phyloP scores from a whole-genome alignment of 768 basidiomycete genomes.

The Lyophyllum semitale region DNA sequence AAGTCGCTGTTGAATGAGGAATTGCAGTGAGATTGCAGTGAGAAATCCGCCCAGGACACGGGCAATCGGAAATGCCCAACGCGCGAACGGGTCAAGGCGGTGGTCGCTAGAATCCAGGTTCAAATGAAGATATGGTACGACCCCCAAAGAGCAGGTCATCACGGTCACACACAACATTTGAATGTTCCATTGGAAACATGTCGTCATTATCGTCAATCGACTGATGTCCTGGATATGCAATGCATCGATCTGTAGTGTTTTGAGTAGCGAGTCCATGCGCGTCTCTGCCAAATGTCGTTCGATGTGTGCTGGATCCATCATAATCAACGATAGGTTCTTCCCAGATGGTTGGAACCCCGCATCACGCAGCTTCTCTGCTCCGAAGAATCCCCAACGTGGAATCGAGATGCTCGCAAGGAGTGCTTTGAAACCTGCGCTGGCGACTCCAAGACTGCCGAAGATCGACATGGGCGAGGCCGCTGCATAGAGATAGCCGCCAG shows the following conservation, averaged over 20 bases:
- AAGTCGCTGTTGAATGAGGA: conserved; percentile 14
- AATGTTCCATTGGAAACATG: conserved; percentile 4
- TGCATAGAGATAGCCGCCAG: conserved; percentile 21
- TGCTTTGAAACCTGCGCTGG: conserved; percentile 17
- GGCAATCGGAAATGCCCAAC: conserved; percentile 15
- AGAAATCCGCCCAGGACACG: conserved; percentile 13
- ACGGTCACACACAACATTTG: conserved; percentile 1
- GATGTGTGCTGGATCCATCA: conserved; percentile 2
- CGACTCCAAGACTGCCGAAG: conserved; percentile 24
- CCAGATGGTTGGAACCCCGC: conserved; percentile 12
- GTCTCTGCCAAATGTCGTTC: conserved; percentile 9
- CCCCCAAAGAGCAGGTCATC: not conserved
- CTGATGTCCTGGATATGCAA: not conserved
- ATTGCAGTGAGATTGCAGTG: conserved; percentile 11
- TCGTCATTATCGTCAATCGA: not conserved
- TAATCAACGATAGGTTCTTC: conserved; percentile 11
- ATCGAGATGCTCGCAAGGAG: conserved; percentile 10
- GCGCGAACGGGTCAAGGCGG: not conserved
- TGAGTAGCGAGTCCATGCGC: conserved; percentile 7
- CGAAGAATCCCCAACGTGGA: not conserved
- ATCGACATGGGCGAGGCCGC: conserved; percentile 25
- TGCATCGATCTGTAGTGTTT: conserved; percentile 6
- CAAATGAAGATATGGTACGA: conserved; percentile 11
- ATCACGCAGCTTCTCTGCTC: conserved; percentile 9
- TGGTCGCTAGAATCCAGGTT: not conserved